A percentile compares a stretch with the other conserved stretches of the same genome.
These are phyloP conservation scores for Luffa acutangula DNA, from an alignment of 306 rosid species.

Conservation along the genomic window DNA sequence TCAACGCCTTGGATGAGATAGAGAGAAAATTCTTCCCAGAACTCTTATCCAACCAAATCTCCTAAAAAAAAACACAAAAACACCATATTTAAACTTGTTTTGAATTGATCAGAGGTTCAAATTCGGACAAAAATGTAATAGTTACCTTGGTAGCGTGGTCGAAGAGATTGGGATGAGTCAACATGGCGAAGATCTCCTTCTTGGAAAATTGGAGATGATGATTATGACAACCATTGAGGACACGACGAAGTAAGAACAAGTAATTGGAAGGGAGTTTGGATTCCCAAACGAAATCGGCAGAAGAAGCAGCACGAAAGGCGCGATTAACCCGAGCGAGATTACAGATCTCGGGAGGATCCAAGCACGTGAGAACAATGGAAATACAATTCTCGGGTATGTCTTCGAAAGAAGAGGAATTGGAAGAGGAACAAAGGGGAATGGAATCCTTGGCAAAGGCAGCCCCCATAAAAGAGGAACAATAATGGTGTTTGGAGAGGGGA, in stretches of 20 bases:
- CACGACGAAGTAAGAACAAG: constrained; percentile 27
- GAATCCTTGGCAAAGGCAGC: constrained; percentile 10
- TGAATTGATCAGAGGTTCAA: background rate
- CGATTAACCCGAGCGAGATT: constrained; percentile 41
- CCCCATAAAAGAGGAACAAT: constrained; percentile 23
- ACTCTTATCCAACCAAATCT: constrained; percentile 54
- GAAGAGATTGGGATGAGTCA: constrained; percentile 45
- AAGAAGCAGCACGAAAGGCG: constrained; percentile 53
- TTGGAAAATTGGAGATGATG: constrained; percentile 15
- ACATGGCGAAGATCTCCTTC: constrained; percentile 46
- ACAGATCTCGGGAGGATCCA: constrained; percentile 72
- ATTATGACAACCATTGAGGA: constrained; percentile 5
- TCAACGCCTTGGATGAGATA: constrained; percentile 58
- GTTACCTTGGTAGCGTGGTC: constrained; percentile 27
- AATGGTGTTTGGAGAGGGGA: background rate
- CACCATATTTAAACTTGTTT: too few relatives aligned
- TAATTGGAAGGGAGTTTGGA: constrained; percentile 54
- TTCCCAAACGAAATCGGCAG: constrained; percentile 61
- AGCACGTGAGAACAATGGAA: constrained; percentile 32
- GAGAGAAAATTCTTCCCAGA: constrained; percentile 46
- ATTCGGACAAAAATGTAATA: background rate
- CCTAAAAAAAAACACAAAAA: constrained; percentile 20
- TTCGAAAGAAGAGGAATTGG: constrained; percentile 23
- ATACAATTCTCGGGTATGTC: constrained; percentile 67
- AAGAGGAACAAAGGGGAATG: constrained; percentile 3